Base-by-base conservation (phyloP, 108 stramenopile genomes). In the Chaetoceros muelleri region DNA sequence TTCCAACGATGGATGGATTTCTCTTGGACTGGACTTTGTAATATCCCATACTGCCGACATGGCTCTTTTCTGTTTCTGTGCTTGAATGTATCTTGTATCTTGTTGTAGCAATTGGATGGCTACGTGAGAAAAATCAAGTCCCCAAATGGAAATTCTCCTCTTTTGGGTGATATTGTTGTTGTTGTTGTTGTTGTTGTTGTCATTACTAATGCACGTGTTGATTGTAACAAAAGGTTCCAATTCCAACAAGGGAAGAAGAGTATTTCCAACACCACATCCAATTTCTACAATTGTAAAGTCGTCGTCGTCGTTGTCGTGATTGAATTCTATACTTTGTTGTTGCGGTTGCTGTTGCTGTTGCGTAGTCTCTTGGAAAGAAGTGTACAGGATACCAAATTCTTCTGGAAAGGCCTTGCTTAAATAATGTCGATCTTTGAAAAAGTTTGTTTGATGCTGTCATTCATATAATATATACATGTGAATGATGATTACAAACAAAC, bases 191-290 rank as follows among this genome's bases (percentile, higher is more conserved):
- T 44, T 66, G 29, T 58, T 40, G 7, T 55, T 48, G 8, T 61
- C 48, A 44, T 48, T 44, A 30, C 20, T 40, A 13, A 51, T n/a
- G n/a, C 49, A 25, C 51, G 52, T 56, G 57, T 25, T 62, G 21
- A 8, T 21, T 10, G 49, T 10, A 5, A 26, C 16, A 10, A 24
- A 8, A 8, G 25, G 49, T 10, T 19, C 26, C 17, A n/a, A 29
- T 54, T 77, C 76, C 30, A 82, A 44, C 53, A 89, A 56, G 13
- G 91, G 91, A 26, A 86, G 57, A 30, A 85, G 48, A 17, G 87
- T 82, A 57, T 87, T 90, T n/a, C 94, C 94, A 7, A 90, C 87
- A 2, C 94, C 94, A 64, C 94, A 90, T 19, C 94, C 94, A 46
- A 95, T 69, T 70, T 95, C 94, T 7, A 90, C 75, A 57, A 89